Conservation (phyloP, 768 basidiomycete genomes). For the Mycena capillaripes region DNA sequence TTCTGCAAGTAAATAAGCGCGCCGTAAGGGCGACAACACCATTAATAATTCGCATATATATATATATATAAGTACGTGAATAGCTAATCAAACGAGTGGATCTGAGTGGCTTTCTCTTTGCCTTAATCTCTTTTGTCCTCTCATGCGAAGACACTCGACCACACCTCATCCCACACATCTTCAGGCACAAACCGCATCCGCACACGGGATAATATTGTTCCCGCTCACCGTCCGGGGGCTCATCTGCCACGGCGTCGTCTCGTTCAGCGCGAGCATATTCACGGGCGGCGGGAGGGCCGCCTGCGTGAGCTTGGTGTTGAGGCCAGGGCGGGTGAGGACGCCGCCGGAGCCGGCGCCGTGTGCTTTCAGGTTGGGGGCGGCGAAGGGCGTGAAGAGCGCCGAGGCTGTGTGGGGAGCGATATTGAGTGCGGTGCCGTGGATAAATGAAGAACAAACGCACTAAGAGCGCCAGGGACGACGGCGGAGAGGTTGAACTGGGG, state of each 20-base stretch:
- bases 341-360: background rate
- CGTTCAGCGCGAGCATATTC: background rate
- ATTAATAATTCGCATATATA: too few species aligned
- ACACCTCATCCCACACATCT: too few species aligned
- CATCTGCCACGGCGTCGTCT: background rate
- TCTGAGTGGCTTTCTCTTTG: too few species aligned
- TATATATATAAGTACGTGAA: too few species aligned
- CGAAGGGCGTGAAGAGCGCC: background rate
- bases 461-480: conserved; percentile 16
- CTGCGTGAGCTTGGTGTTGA: background rate
- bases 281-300: background rate
- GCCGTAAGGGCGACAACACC: too few species aligned
- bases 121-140: too few species aligned
- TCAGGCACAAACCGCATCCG: background rate
- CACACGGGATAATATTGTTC: background rate
- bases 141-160: too few species aligned
- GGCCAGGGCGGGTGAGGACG: background rate
- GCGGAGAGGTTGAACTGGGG: conserved; percentile 58
- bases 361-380: background rate
- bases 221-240: background rate
- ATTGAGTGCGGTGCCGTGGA: too few species aligned
- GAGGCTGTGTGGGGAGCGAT: background rate
- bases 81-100: too few species aligned
- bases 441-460: too few species aligned
- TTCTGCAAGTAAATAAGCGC: too few species aligned